Base-by-base conservation (phyloP, 2,329 filamentous ascomycete species). In the Fusarium sororula region DNA sequence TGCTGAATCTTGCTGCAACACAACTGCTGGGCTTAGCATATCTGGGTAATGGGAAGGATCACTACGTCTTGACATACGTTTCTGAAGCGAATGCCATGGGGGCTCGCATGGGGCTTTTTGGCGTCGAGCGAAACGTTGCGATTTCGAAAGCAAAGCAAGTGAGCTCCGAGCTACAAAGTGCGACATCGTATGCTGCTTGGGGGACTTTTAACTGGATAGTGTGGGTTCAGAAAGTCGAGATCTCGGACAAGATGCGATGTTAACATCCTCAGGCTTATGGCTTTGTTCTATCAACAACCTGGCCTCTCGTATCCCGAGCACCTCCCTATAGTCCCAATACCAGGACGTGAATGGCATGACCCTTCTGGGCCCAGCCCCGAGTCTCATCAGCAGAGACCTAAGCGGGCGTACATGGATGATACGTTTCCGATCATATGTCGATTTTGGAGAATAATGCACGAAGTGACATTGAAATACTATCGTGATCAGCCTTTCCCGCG, bases 381-480 rank as follows among this genome's bases (percentile, higher is more conserved):
- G 26, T 55, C 38, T 13, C 28, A 26, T 45, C 54, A 39, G 24
- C 57, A 73, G 42, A 47, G 50, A 28, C 24, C 54, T 24, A 37
- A 55, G n/a, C 60, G 61, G 22, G 39, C 57, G 12, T 77, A 78
- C 18, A 79, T 76, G 70, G 79, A 79, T 11, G 71, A 62, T 12
- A 80, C 74, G 1, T 83, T 83, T 61, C 78, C 80, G 3, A 59
- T 67, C 0, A 20, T 83, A 4, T 83, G 81, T 70, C 72, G 74
- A 9, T 82, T 85, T 58, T 84, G 83, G 84, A 51, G 66, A 26
- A 83, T 85, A n/a, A 69, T 83, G 22, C 79, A 83, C 24, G 78
- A 78, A 13, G 79, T 80, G n/a, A 66, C 70, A 39, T 24, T 81
- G 58, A 75, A 69, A 41, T 83, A 82, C 35, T 67, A 78, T 10